Base-by-base conservation (phyloP, 1,284 basidiomycete species). In the Pyrrhoderma lamaoense region DNA sequence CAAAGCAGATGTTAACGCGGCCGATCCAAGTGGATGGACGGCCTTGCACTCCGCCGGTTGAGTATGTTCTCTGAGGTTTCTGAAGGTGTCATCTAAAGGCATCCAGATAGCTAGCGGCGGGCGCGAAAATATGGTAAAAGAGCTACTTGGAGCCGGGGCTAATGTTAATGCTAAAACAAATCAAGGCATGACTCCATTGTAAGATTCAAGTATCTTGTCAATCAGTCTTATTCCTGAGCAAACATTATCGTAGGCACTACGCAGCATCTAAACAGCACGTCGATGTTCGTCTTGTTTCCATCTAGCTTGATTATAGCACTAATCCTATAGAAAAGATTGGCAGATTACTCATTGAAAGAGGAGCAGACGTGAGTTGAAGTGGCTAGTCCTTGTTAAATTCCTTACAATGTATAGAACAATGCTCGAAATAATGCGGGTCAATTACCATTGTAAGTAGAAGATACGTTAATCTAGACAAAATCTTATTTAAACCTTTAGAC, bases 241-340 rank as follows among this genome's bases (percentile, higher is more conserved):
- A 11, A 49, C 42, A 31, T 13, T 31, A 25, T 25, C 21, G 3
- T 37, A 93, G 92, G 62, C 92, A 96, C 68, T 96, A 96, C 61
- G 93, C 93, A 25, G 93, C 93, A 38, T 96, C 93, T 16, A 96
- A 94, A 67, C 88, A 91, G 42, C 84, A 85, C 46, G 79, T 93
- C 51, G 82, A 90, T 62, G 92, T 92, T 64, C 58, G 77, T 62
- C 59, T 47, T 8, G 35, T 39, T 27, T 42, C 11, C 11, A 23
- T 40, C 36, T 38, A 48, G 54, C n/a, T 38, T 11, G 60, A n/a
- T n/a, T 38, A 21, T 23, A 27, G 57, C 61, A 61, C 54, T 35
- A 53, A 53, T 62, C 61, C 61, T 66, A 60, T 62, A 61, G 47
- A 56, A 57, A 65, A 96, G 92, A 89, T 95, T 64, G 93, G 91